These are phyloP conservation scores for Hypoxylon sp. DNA, from an alignment of 2,329 filamentous ascomycete genomes.

Conservation along the genomic window DNA sequence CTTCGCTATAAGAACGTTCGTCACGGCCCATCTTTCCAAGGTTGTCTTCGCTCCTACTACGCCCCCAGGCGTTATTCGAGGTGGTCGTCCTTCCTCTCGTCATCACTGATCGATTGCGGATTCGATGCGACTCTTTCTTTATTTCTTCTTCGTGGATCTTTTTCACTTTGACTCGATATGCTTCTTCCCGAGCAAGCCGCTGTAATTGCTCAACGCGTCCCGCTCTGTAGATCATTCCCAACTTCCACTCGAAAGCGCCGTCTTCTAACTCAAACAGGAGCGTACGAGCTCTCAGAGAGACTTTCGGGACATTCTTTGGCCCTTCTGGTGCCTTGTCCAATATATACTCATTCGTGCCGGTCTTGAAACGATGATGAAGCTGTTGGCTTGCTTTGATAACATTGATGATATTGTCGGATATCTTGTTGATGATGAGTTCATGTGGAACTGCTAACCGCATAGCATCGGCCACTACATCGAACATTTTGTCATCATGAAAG, in stretches of 20 bases:
- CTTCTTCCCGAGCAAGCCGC: constrained; percentile 88
- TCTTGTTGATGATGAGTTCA: constrained; percentile 87
- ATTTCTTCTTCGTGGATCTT: constrained; percentile 80
- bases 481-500: constrained; percentile 79
- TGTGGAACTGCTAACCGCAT: constrained; percentile 91
- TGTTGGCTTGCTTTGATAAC: constrained; percentile 88
- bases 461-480: constrained; percentile 87
- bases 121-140: constrained; percentile 64
- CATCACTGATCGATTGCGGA: constrained; percentile 67
- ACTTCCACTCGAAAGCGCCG: constrained; percentile 96
- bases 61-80: constrained; percentile 54
- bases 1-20: constrained; percentile 52
- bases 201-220: constrained; percentile 92
- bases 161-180: constrained; percentile 88
- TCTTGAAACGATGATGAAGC: constrained; percentile 92
- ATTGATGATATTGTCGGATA: constrained; percentile 95
- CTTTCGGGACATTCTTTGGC: constrained; percentile 86
- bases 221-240: constrained; percentile 92
- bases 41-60: constrained; percentile 70
- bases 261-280: constrained; percentile 95
- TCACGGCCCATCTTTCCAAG: constrained; percentile 49
- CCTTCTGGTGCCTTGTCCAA: constrained; percentile 86
- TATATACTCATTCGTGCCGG: constrained; percentile 88
- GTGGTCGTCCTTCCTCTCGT: constrained; percentile 54
- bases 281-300: constrained; percentile 84